phyloP scores from a whole-genome alignment of 352 stramenopile species.

The Pythium periplocum region DNA sequence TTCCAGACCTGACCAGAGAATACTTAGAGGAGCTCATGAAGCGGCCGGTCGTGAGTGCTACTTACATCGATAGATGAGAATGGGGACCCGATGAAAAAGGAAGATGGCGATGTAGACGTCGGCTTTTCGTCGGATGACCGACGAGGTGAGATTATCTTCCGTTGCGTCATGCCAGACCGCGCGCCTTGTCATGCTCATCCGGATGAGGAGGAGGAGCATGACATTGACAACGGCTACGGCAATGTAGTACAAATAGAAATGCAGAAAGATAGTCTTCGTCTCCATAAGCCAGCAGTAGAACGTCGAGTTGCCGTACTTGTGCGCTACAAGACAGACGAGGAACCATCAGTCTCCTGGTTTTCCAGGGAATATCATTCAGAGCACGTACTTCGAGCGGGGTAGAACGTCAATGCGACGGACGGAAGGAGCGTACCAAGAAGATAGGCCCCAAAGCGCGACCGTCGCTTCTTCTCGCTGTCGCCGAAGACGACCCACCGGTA shows the following conservation, averaged over 20 bases:
- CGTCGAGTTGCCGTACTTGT: constrained; percentile 69
- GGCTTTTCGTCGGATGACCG: constrained; percentile 62
- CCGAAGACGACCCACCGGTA: constrained; percentile 75
- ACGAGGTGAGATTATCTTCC: constrained; percentile 57
- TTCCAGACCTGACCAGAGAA: too few species aligned
- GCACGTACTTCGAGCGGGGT: constrained; percentile 45
- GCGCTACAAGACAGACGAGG: constrained; percentile 14
- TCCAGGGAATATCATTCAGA: too few species aligned
- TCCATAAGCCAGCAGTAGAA: constrained; percentile 83
- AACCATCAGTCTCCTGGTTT: too few species aligned
- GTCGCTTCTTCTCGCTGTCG: constrained; percentile 61
- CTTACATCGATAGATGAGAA: constrained; percentile 55
- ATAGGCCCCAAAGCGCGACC: constrained; percentile 51
- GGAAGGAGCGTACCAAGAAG: constrained; percentile 49
- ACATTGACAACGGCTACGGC: constrained; percentile 71
- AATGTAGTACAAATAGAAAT: constrained; percentile 75
- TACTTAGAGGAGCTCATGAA: too few species aligned
- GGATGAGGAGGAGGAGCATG: constrained; percentile 54
- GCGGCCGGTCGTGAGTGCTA: background rate
- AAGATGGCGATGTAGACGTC: constrained; percentile 75
- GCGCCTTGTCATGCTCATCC: constrained; percentile 60
- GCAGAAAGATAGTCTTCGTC: constrained; percentile 57
- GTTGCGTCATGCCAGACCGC: constrained; percentile 56
- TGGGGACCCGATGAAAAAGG: constrained; percentile 54
- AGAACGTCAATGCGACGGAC: constrained; percentile 39